A percentile compares a stretch with the other conserved stretches of the same genome.
phyloP scores from a whole-genome alignment of 2,329 filamentous ascomycete species.

The Botrytis fabae region DNA sequence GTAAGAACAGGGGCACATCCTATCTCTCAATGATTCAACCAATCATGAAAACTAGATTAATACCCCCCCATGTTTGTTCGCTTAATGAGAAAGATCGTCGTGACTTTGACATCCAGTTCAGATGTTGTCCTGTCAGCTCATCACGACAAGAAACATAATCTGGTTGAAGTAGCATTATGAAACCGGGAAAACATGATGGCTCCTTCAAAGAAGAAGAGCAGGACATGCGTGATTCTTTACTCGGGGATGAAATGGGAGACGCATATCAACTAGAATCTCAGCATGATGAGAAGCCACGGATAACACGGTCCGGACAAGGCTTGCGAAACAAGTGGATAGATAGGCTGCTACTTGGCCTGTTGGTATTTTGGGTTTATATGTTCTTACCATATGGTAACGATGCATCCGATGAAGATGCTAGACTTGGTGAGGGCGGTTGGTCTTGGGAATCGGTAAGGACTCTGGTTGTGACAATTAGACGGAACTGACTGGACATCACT shows the following conservation, averaged over 20 bases:
- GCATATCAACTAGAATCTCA: slow-evolving; percentile 4
- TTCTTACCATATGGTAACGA: neutral
- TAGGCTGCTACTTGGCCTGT: neutral
- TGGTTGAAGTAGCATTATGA: neutral
- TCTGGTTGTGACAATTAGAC: neutral
- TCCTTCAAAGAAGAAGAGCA: neutral
- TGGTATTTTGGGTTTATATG: neutral
- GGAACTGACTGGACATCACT: neutral
- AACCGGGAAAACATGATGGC: neutral
- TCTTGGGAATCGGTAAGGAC: slow-evolving; percentile 5
- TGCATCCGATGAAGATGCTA: neutral
- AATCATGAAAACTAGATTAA: slow-evolving; percentile 13
- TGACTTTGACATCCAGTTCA: neutral
- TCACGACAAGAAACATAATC: neutral
- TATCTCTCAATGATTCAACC: neutral
- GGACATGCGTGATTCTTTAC: neutral
- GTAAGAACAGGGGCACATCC: neutral
- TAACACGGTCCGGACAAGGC: neutral
- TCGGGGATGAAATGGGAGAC: neutral
- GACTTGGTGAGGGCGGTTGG: neutral
- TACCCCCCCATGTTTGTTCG: slow-evolving; percentile 8
- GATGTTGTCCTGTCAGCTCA: neutral
- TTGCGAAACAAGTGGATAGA: neutral
- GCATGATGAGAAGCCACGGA: neutral
- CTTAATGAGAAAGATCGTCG: slow-evolving; percentile 6